Evolutionary conservation across 139 green algal species (phyloP), one percentile per base, ranked within the genome.

Genomic region (Monoraphidium neglectum): DNA sequence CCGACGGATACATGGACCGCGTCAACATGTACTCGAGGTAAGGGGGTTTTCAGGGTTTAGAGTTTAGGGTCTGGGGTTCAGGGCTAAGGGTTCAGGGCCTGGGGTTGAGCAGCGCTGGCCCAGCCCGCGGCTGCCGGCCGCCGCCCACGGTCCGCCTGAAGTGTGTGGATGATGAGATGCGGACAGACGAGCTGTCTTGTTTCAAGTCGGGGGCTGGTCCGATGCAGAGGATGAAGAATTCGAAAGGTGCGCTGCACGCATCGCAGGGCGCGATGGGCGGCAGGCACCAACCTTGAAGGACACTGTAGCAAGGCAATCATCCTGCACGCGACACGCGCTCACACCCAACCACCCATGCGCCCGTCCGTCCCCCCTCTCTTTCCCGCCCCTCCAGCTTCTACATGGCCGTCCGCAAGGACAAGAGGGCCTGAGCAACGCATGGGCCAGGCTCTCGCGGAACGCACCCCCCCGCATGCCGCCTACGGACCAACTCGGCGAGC

Each of bases 1-100:
- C 90, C 30, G 62, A 94, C 57, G 89, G 87, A 28, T 97, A 94
- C 89, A 97, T 98, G 95, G 95, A 98, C 83, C 84, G 89, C 3
- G n/a, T 63, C 54, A 63, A 35, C 26, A 32, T 63, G 66, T 74
- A 37, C n/a, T 49, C 70, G 62, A 26, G 35, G 3, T 3, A 46
- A 37, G 12, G 62, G 28, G 28, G 21, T n/a, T n/a, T n/a, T n/a
- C 10, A 15, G 62, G n/a, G 26, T 57, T 30, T 12, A 4, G 36
- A 49, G 8, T 1, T 3, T 51, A 21, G n/a, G 4, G 3, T 66
- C 6, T n/a, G 4, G 53, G 38, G 18, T 4, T 60, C 6, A n/a
- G 21, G 51, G 63, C n/a, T 3, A 35, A 33, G 38, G 61, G 21
- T 32, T 53, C 18, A 2, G 4, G 26, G 3, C 38, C 8, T 57